These are phyloP conservation scores for Cytospora piceicola DNA, from an alignment of 2,329 filamentous ascomycete genomes.

Conservation along the genomic window DNA sequence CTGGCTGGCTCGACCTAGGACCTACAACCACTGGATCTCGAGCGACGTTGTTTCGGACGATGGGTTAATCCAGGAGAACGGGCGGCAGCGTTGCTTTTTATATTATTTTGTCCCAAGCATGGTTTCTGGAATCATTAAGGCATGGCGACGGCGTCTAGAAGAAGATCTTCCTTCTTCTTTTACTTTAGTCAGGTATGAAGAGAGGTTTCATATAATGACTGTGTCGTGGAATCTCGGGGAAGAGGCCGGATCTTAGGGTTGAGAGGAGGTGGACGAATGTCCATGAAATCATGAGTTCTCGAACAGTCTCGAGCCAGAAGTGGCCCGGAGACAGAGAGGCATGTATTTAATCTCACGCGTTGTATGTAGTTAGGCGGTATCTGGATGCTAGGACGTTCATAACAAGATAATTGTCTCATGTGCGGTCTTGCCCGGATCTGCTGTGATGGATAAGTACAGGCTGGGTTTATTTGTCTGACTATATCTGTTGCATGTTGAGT, in stretches of 20 bases:
- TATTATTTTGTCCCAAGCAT: not conserved
- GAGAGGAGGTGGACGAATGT: not conserved
- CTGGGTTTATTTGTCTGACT: not conserved
- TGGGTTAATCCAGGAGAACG: not conserved
- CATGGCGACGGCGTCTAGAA: constrained; percentile 2
- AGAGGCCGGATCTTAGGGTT: not conserved
- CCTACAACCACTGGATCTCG: not conserved
- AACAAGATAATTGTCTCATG: not conserved
- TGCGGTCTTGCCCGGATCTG: too few relatives aligned
- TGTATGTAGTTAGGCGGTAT: not conserved
- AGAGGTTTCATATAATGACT: not conserved
- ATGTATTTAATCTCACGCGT: not conserved
- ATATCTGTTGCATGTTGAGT: not conserved
- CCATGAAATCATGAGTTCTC: not conserved
- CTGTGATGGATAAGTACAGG: too few relatives aligned
- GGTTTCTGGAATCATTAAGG: not conserved
- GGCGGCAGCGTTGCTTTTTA: not conserved
- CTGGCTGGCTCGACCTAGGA: not conserved
- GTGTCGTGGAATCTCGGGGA: not conserved
- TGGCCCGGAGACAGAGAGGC: not conserved
- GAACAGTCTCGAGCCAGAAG: not conserved
- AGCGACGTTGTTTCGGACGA: not conserved
- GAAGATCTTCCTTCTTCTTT: not conserved
- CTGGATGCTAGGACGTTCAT: not conserved
- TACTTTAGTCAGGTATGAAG: not conserved